These are phyloP conservation scores for Evernia prunastri DNA, from an alignment of 495 filamentous ascomycete genomes.

Conservation along the genomic window DNA sequence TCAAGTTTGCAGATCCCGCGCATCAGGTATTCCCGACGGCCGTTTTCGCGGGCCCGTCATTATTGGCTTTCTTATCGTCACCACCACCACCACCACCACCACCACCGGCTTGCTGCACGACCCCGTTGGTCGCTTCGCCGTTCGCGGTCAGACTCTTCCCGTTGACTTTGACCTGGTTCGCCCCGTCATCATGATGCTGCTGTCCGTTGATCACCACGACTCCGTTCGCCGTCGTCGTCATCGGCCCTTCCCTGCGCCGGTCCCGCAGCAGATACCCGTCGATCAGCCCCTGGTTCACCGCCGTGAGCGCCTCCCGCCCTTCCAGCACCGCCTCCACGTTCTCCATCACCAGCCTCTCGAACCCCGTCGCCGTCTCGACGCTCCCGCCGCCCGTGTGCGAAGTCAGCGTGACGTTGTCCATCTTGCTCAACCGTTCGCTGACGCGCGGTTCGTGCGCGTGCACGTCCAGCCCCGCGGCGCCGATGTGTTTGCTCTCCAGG, in stretches of 20 bases:
- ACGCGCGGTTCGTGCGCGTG: constrained; percentile 54
- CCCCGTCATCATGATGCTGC: too few relatives aligned
- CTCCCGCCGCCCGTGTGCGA: constrained; percentile 68
- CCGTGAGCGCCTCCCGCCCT: constrained; percentile 51
- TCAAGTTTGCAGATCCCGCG: neutral
- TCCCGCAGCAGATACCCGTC: neutral
- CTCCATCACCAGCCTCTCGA: constrained; percentile 66
- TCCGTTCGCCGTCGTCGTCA: too few relatives aligned
- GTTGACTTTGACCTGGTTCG: neutral
- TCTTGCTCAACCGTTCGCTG: constrained; percentile 40
- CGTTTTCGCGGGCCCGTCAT: neutral
- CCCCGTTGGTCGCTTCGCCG: neutral
- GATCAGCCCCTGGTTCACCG: constrained; percentile 50
- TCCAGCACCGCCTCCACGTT: constrained; percentile 58
- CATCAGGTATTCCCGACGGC: neutral
- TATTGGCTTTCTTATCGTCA: too few relatives aligned
- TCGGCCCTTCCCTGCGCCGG: too few relatives aligned
- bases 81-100: too few relatives aligned
- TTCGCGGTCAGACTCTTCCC: neutral
- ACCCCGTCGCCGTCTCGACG: constrained; percentile 63
- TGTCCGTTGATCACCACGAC: neutral
- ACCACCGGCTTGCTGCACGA: neutral
- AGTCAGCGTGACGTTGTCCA: constrained; percentile 55
- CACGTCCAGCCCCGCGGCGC: constrained; percentile 61
- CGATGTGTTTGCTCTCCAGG: constrained; percentile 47